Evolutionary conservation across 768 basidiomycete genomes (phyloP), one percentile per base, ranked within the genome.

Genomic region (Suillus occidentalis): DNA sequence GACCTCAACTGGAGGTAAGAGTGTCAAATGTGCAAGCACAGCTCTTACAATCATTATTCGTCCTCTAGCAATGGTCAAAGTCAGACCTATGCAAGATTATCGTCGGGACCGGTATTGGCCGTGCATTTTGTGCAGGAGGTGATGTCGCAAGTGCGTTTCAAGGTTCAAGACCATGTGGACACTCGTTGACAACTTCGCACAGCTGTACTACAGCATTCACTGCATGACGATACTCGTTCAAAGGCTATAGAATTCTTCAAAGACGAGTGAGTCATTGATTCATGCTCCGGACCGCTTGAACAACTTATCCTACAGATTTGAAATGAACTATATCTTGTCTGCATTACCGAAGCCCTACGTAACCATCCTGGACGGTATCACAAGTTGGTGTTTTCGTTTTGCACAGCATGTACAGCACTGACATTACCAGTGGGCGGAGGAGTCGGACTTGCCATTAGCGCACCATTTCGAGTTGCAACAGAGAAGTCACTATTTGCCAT

Each of bases 61-160:
- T 66, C 28, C 6, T 59, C 58, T 66, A 94, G 92, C 86, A 87
- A 81, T 94, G 92, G 91, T 83, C 85, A 66, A 77, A 83, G 42
- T 88, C 92, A 36, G 84, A 89, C 59, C 82, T 93, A 8, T 88
- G 88, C 69, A 84, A 85, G 63, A 82, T 89, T 36, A 86, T 97
- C 65, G 83, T 94, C 43, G 91, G 89, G 40, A 84, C 85, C 39
- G 92, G 91, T 28, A 76, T 77, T 14, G 90, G 89, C 4, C 82
- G 87, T 65, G 92, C 90, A 14, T 99, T 98, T 74, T 99, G 95
- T 72, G 90, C 93, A 7, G 97, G 97, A 16, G 97, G 97, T 52
- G 97, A 99, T 77, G 92, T 99, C 64, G 89, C 87, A 65, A 81
- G 97, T 96, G 70, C 77, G 90, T 82, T 25, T 36, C 66, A 37